A percentile compares a stretch with the other conserved stretches of the same genome.
Evolutionary conservation across 169 alveolate species (phyloP).

Genomic region (Toxoplasma gondii): DNA sequence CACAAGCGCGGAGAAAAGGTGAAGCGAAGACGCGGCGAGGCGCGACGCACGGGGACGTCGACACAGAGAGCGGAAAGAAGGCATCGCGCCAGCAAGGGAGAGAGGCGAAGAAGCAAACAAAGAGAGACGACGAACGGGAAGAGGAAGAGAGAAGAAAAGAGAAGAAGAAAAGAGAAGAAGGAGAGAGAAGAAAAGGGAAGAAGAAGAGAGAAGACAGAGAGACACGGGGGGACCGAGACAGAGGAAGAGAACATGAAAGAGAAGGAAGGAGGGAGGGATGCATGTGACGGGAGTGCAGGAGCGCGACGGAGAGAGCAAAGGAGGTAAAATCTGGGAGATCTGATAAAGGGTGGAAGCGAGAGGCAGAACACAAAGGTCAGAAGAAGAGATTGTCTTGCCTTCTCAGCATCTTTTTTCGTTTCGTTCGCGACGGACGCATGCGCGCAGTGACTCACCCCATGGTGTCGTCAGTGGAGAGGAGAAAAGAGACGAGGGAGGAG

Average conservation of each 20-base stretch:
- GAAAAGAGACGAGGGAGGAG: background rate
- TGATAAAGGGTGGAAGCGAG: background rate
- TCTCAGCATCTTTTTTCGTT: background rate
- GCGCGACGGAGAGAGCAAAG: background rate
- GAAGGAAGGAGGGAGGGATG: background rate
- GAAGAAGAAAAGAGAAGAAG: too few relatives aligned
- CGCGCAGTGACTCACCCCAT: constrained; percentile 8
- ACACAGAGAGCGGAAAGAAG: too few relatives aligned
- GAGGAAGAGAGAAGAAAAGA: too few relatives aligned
- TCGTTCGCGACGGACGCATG: too few relatives aligned
- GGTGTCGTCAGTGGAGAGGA: background rate
- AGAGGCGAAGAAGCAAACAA: too few relatives aligned
- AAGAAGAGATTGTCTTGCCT: background rate
- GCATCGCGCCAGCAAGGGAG: too few relatives aligned
- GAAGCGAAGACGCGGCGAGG: too few relatives aligned
- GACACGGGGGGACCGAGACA: too few relatives aligned
- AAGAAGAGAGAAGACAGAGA: too few relatives aligned
- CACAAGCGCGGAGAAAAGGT: background rate
- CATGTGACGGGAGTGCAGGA: background rate
- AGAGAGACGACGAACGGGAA: too few relatives aligned
- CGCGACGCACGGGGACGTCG: too few relatives aligned
- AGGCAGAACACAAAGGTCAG: background rate
- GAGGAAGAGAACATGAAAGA: background rate
- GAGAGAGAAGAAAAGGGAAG: too few relatives aligned
- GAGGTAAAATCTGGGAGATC: background rate